Conservation (phyloP, 2,329 filamentous ascomycete genomes). For the Curvularia lunata region DNA sequence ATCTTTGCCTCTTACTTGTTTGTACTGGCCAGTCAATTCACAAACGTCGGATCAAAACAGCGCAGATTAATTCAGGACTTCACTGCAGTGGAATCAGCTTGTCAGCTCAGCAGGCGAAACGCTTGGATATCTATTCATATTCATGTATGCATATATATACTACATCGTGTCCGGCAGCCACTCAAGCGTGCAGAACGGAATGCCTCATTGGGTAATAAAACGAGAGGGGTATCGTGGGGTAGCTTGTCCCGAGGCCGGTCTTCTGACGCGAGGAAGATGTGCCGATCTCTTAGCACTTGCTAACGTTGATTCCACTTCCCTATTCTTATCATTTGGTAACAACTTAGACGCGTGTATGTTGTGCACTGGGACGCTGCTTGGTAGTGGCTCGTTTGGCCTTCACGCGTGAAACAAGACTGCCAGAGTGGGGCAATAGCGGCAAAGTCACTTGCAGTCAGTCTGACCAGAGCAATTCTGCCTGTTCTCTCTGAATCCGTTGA, state of each 20-base stretch:
- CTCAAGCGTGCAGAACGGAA: slow-evolving; percentile 14
- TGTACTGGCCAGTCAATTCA: neutral
- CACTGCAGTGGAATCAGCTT: neutral
- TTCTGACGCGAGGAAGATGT: neutral
- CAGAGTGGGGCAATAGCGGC: neutral
- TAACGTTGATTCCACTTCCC: neutral
- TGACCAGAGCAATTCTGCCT: neutral
- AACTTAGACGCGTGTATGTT: slow-evolving; percentile 1
- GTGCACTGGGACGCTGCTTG: neutral
- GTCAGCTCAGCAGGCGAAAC: neutral
- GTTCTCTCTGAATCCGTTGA: neutral
- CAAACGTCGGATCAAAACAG: neutral
- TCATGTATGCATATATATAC: neutral
- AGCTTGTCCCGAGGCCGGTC: slow-evolving; percentile 13
- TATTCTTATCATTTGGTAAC: neutral
- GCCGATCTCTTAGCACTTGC: slow-evolving; percentile 1
- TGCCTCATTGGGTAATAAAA: slow-evolving; percentile 18
- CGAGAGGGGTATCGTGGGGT: slow-evolving; percentile 29
- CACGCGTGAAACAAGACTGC: neutral
- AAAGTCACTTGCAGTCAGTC: neutral
- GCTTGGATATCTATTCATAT: too few species aligned
- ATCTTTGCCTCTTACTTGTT: neutral
- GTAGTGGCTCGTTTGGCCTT: neutral
- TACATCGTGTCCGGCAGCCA: neutral
- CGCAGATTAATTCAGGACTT: neutral